A percentile compares a stretch with the other conserved stretches of the same genome.
These are phyloP conservation scores for Linnemannia elongata DNA, from an alignment of 192 early-diverging fungal genomes.

Conservation along the genomic window DNA sequence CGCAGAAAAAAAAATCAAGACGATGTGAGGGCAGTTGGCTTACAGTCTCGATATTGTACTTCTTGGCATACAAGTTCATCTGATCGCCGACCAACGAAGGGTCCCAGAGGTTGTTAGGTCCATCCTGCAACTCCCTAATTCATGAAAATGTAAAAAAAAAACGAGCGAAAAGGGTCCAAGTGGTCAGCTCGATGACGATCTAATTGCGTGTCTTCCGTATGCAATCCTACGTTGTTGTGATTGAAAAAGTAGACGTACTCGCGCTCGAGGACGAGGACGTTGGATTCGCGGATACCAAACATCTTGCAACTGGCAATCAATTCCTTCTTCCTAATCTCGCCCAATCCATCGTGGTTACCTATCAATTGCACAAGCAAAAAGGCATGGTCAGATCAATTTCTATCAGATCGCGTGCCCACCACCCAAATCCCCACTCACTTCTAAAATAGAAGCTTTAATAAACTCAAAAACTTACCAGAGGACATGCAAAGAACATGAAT, in stretches of 20 bases:
- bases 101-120: conserved; percentile 75
- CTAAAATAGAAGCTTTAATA: background rate
- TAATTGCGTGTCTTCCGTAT: background rate
- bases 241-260: conserved; percentile 60
- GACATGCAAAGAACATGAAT: conserved; percentile 89
- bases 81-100: conserved; percentile 68
- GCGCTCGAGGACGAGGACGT: conserved; percentile 69
- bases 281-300: conserved; percentile 66
- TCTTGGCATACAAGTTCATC: conserved; percentile 70
- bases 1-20: background rate
- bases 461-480: conserved; percentile 69
- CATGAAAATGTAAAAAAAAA: conserved; percentile 20
- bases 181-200: background rate
- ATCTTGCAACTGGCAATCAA: conserved; percentile 69
- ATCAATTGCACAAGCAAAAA: conserved; percentile 1
- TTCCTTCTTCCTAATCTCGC: conserved; percentile 71
- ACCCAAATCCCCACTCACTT: background rate
- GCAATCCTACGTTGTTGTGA: background rate
- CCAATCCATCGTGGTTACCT: conserved; percentile 83
- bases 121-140: conserved; percentile 74
- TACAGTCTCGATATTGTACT: conserved; percentile 75
- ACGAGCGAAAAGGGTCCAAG: background rate
- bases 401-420: background rate
- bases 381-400: background rate
- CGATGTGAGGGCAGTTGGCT: conserved; percentile 10